These are phyloP conservation scores for Phylloporus rhodoxanthus DNA, from an alignment of 768 basidiomycete genomes.

Conservation along the genomic window DNA sequence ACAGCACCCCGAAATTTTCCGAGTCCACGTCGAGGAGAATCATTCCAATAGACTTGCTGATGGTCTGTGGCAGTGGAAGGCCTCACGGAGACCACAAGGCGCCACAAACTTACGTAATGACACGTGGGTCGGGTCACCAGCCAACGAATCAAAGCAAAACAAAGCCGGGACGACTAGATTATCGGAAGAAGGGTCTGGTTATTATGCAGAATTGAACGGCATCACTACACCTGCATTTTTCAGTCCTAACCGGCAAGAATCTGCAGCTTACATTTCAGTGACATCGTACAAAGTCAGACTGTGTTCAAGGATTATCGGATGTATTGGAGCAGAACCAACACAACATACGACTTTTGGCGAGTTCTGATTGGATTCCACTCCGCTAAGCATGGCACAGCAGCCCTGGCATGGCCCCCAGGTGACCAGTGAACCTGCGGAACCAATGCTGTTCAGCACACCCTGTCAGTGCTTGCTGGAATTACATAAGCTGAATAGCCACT, in stretches of 20 bases:
- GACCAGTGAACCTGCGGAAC: no score
- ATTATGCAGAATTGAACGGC: not conserved
- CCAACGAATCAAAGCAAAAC: not conserved
- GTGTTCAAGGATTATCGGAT: not conserved
- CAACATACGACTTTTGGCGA: not conserved
- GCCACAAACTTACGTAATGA: conserved; percentile 8
- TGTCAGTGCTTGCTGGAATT: not conserved
- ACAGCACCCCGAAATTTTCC: conserved; percentile 10
- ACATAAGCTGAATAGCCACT: not conserved
- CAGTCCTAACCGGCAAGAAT: not conserved
- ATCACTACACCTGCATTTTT: not conserved
- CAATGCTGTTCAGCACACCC: conserved; percentile 5
- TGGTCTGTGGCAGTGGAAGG: conserved; percentile 18
- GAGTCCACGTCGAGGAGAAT: conserved; percentile 9
- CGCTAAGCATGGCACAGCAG: not conserved
- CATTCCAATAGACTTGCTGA: conserved; percentile 6
- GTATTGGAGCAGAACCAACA: not conserved
- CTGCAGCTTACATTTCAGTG: not conserved
- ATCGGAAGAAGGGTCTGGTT: not conserved
- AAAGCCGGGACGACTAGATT: not conserved
- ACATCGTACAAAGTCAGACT: not conserved
- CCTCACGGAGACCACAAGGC: conserved; percentile 17
- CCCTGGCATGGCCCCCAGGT: not conserved
- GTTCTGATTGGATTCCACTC: conserved; percentile 12
- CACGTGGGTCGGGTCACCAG: not conserved